phyloP scores from a whole-genome alignment of 1,284 basidiomycete species.

The Sanghuangporus baumii region DNA sequence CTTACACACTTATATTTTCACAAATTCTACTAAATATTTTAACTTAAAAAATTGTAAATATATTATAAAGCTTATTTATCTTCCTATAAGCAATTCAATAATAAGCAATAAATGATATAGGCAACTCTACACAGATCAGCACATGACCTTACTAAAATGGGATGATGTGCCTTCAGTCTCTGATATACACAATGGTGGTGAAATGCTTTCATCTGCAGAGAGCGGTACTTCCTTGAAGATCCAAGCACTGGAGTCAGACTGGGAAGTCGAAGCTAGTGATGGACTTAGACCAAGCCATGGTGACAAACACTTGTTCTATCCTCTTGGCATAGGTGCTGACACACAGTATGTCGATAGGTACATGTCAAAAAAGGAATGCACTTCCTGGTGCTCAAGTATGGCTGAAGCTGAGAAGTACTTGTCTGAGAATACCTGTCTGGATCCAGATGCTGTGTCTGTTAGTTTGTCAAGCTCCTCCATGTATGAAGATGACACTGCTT shows the following conservation, averaged over 20 bases:
- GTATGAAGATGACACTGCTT: constrained; percentile 16
- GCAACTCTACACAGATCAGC: too few species aligned
- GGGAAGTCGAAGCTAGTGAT: constrained; percentile 6
- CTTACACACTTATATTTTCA: too few species aligned
- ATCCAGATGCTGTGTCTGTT: not conserved
- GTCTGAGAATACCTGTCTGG: not conserved
- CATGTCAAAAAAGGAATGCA: not conserved
- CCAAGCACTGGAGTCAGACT: constrained; percentile 9
- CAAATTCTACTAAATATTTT: too few species aligned
- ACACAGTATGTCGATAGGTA: not conserved
- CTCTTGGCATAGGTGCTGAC: constrained; percentile 13
- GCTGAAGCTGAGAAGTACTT: constrained; percentile 14
- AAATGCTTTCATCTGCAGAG: constrained; percentile 2
- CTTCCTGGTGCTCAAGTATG: constrained; percentile 16
- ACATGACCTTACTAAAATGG: too few species aligned
- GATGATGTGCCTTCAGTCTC: constrained; percentile 12
- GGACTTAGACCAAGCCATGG: constrained; percentile 11
- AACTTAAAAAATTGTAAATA: too few species aligned
- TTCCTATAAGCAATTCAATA: too few species aligned
- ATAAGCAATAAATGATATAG: too few species aligned
- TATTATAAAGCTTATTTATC: too few species aligned
- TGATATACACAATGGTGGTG: constrained; percentile 1
- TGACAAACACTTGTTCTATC: constrained; percentile 13
- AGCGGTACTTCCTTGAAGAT: constrained; percentile 12
- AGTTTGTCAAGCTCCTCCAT: constrained; percentile 14